A percentile compares a stretch with the other conserved stretches of the same genome.
phyloP scores from a whole-genome alignment of 2,329 filamentous ascomycete species.

The Ophiostoma ulmi region DNA sequence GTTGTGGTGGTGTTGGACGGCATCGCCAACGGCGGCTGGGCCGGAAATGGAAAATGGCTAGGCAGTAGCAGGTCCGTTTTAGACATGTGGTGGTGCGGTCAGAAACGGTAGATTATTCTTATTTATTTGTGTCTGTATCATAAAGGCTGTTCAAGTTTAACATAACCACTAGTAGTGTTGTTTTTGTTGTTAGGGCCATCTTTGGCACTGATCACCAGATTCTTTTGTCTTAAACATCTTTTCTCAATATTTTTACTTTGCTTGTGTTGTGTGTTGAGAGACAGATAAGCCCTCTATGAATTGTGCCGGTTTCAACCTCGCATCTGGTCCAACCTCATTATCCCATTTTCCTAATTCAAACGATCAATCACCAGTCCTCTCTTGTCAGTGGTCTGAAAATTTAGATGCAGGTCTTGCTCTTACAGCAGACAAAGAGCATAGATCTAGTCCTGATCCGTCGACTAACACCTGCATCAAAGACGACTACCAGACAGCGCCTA shows the following conservation, averaged over 20 bases:
- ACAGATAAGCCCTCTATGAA: not conserved
- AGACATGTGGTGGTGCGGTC: not conserved
- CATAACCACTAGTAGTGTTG: not conserved
- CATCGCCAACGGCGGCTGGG: constrained; percentile 3
- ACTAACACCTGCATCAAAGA: constrained; percentile 4
- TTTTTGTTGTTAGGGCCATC: not conserved
- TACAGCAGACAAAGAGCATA: constrained; percentile 2
- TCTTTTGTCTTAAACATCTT: not conserved
- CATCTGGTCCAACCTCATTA: not conserved
- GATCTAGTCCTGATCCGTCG: constrained; percentile 14
- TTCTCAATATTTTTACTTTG: not conserved
- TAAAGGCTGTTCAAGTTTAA: not conserved
- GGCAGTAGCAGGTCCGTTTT: not conserved
- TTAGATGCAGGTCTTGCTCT: constrained; percentile 4
- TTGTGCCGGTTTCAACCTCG: not conserved
- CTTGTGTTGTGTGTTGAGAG: not conserved
- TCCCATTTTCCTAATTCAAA: not conserved
- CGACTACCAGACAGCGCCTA: not conserved
- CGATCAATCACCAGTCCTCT: not conserved
- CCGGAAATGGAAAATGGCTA: constrained; percentile 4
- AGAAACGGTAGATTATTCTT: not conserved
- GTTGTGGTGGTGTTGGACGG: not conserved
- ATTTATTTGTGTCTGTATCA: not conserved
- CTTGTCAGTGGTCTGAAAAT: not conserved
- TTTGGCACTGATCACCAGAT: not conserved